Evolutionary conservation across 2,329 filamentous ascomycete genomes (phyloP).

Genomic region (Camptophora hylomeconis): DNA sequence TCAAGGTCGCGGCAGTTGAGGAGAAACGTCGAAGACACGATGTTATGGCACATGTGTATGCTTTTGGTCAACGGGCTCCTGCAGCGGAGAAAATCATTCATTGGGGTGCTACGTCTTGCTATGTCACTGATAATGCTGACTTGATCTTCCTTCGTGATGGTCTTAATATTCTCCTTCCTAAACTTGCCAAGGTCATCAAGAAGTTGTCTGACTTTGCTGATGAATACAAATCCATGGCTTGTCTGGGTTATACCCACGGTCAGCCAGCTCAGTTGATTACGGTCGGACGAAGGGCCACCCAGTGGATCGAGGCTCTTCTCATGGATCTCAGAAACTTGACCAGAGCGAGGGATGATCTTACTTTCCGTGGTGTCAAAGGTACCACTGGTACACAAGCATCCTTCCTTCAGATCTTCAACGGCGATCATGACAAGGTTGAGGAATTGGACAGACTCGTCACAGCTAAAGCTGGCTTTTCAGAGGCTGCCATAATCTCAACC

Average conservation of each 20-base stretch:
- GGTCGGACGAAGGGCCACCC: constrained; percentile 54
- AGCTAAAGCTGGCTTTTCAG: constrained; percentile 50
- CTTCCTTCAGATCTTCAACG: constrained; percentile 56
- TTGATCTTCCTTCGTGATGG: constrained; percentile 65
- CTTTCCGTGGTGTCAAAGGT: constrained; percentile 62
- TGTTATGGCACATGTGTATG: constrained; percentile 56
- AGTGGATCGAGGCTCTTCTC: constrained; percentile 65
- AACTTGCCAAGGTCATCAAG: constrained; percentile 64
- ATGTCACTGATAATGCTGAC: constrained; percentile 58
- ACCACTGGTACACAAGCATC: constrained; percentile 70
- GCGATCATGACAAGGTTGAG: constrained; percentile 47
- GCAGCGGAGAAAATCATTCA: constrained; percentile 76
- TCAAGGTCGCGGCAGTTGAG: constrained; percentile 60
- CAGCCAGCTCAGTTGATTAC: constrained; percentile 46
- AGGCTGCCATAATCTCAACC: constrained; percentile 46
- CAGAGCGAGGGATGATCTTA: constrained; percentile 51
- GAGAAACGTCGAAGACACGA: constrained; percentile 60
- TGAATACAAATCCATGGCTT: constrained; percentile 58
- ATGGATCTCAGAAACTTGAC: constrained; percentile 67
- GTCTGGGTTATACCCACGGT: constrained; percentile 64
- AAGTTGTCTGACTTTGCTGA: constrained; percentile 62
- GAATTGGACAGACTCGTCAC: constrained; percentile 50
- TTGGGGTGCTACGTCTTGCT: constrained; percentile 49
- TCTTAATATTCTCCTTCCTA: constrained; percentile 62
- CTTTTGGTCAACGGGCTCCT: constrained; percentile 60